Base-by-base conservation (phyloP, 805 yeast genomes). In the Saccharomycopsis schoenii region DNA sequence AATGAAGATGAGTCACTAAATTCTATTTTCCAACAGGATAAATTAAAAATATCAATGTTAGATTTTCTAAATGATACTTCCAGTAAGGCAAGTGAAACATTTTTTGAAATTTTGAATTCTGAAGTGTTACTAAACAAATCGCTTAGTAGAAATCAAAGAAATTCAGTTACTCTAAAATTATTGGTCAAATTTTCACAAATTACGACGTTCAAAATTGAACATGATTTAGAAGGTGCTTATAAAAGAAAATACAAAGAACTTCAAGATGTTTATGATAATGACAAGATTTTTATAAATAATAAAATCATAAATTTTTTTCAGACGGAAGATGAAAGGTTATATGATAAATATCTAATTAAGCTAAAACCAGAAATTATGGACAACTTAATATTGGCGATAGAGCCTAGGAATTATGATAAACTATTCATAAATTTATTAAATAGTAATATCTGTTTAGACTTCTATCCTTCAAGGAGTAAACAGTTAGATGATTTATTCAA, bases 401-500 rank as follows among this genome's bases (percentile, higher is more conserved):
- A 47, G 21, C 52, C 52, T 21, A 47, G 52, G 21, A 47, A 47
- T 47, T 47, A 47, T 24, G 52, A 47, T 29, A 36, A 21, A 15
- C 19, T 58, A 10, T 42, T 54, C 14, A 40, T n/a, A 29, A 51
- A 43, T 19, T 36, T 58, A 2, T 41, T 61, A 25, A 39, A 59
- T n/a, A 56, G 64, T 55, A 61, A 61, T 36, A 59, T 61, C 4
- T 39, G 24, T 10, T 47, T 56, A 17, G 58, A 50, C 21, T 47
- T 47, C 24, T 14, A 58, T 15, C 12, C 29, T 6, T 21, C 24
- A n/a, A 42, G 21, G 9, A 34, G 42, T n/a, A 21, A 21, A 4
- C 15, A 58, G 15, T 42, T 40, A 29, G 36, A 58, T n/a, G 24
- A 47, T 14, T 41, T 61, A 36, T 34, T 54, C 40, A 54, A 55